phyloP scores from a whole-genome alignment of 2,329 filamentous ascomycete species.

The Dactylellina cionopaga region DNA sequence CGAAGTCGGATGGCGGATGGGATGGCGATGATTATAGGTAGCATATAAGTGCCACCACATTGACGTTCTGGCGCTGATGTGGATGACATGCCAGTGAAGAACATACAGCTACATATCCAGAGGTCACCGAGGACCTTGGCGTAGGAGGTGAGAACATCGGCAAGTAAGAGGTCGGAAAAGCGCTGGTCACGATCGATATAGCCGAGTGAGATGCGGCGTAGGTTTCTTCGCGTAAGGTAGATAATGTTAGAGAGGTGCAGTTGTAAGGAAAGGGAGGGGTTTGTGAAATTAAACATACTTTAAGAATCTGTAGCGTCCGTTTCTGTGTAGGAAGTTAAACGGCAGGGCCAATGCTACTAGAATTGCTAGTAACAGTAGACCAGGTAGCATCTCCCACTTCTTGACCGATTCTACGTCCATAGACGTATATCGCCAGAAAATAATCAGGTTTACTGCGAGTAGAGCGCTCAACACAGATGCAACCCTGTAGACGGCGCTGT shows the following conservation, averaged over 20 bases:
- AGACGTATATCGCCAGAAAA: conserved; percentile 85
- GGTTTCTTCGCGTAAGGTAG: conserved; percentile 64
- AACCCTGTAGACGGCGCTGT: conserved; percentile 85
- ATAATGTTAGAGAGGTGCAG: not conserved
- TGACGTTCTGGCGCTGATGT: conserved; percentile 79
- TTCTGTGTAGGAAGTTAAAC: conserved; percentile 60
- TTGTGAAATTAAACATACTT: conserved; percentile 25
- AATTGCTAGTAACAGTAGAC: conserved; percentile 80
- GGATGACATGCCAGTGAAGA: conserved; percentile 77
- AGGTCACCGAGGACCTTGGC: conserved; percentile 90
- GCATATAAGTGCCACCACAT: conserved; percentile 80
- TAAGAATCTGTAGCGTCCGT: conserved; percentile 56
- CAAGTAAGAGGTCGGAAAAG: conserved; percentile 91
- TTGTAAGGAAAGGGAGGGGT: not conserved
- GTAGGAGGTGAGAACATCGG: conserved; percentile 94
- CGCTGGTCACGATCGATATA: conserved; percentile 91
- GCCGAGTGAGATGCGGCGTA: conserved; percentile 82
- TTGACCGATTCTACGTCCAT: conserved; percentile 75
- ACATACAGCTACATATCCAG: conserved; percentile 91
- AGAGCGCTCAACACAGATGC: conserved; percentile 79
- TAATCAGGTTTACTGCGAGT: conserved; percentile 74
- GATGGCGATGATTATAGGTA: conserved; percentile 83
- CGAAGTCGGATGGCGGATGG: conserved; percentile 87
- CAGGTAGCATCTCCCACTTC: conserved; percentile 84
- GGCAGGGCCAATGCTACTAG: conserved; percentile 77